Conservation (phyloP, 2,329 filamentous ascomycete species). For the Kalmusia sp. region DNA sequence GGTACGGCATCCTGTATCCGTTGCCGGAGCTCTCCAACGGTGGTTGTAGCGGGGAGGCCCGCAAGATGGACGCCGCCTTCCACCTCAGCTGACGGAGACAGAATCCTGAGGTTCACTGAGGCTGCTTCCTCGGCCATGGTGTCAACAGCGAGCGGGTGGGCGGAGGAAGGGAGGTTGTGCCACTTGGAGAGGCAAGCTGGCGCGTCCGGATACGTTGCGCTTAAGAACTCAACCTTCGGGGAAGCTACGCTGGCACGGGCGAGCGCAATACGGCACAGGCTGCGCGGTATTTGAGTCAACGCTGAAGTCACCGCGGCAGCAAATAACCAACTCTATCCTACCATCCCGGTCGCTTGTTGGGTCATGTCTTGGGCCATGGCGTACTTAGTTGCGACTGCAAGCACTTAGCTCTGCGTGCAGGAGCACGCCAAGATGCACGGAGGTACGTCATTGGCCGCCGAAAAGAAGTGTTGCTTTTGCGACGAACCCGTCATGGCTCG, state of each 20-base stretch:
- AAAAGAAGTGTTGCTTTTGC: slow-evolving; percentile 24
- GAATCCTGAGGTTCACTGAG: slow-evolving; percentile 46
- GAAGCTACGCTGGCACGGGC: slow-evolving; percentile 1
- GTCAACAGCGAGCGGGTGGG: not conserved
- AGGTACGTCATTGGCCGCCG: slow-evolving; percentile 36
- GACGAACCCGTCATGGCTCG: slow-evolving; percentile 18
- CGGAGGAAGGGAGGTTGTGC: slow-evolving; percentile 2
- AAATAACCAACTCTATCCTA: not conserved
- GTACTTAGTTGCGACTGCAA: not conserved
- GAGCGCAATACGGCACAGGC: too few species aligned
- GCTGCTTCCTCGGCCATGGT: slow-evolving; percentile 33
- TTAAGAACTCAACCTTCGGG: slow-evolving; percentile 9
- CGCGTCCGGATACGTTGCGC: slow-evolving; percentile 42
- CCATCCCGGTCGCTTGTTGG: not conserved
- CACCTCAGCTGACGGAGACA: slow-evolving; percentile 49
- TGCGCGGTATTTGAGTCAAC: too few species aligned
- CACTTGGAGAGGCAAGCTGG: slow-evolving; percentile 11
- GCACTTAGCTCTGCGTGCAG: not conserved
- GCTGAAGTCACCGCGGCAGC: too few species aligned
- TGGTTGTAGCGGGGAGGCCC: slow-evolving; percentile 47
- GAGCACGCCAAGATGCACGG: slow-evolving; percentile 19
- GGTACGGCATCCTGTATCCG: slow-evolving; percentile 59
- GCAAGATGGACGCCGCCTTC: slow-evolving; percentile 41
- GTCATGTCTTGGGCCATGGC: not conserved
- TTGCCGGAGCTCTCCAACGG: slow-evolving; percentile 60